phyloP scores from a whole-genome alignment of 257 asterid species.

The Sherardia arvensis region DNA sequence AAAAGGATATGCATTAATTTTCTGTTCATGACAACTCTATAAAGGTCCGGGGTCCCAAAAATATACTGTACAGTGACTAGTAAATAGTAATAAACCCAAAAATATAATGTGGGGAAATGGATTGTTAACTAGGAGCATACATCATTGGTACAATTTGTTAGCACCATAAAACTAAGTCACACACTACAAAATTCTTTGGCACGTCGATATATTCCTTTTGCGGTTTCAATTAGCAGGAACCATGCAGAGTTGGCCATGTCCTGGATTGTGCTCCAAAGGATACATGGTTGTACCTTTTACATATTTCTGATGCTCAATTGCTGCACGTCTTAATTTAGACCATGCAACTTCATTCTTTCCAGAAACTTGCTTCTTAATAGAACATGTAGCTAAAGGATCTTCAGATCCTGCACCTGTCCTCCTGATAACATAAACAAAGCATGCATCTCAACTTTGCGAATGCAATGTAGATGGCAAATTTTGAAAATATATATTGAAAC shows the following conservation, averaged over 20 bases:
- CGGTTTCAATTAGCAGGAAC: constrained; percentile 30
- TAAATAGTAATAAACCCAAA: no score
- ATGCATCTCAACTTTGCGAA: background rate
- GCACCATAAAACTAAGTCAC: background rate
- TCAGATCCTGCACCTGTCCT: constrained; percentile 72
- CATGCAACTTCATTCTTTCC: constrained; percentile 19
- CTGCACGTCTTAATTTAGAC: constrained; percentile 38
- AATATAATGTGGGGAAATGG: background rate
- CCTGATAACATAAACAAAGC: constrained; percentile 25
- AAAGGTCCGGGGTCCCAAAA: no score
- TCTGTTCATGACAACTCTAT: no score
- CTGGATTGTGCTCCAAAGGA: constrained; percentile 76
- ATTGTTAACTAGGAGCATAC: background rate
- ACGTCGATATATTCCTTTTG: background rate
- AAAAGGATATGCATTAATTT: no score
- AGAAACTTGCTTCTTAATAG: constrained; percentile 40
- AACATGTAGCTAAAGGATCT: constrained; percentile 65
- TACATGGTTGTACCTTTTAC: constrained; percentile 62
- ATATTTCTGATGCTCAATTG: constrained; percentile 48
- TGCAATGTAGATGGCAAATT: background rate
- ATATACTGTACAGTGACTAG: no score
- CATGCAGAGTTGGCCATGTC: constrained; percentile 76
- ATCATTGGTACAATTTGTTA: background rate
- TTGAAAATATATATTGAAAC: background rate
- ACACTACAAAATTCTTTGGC: background rate